Evolutionary conservation across 768 basidiomycete species (phyloP).

Genomic region (Tephrocybe sp.): DNA sequence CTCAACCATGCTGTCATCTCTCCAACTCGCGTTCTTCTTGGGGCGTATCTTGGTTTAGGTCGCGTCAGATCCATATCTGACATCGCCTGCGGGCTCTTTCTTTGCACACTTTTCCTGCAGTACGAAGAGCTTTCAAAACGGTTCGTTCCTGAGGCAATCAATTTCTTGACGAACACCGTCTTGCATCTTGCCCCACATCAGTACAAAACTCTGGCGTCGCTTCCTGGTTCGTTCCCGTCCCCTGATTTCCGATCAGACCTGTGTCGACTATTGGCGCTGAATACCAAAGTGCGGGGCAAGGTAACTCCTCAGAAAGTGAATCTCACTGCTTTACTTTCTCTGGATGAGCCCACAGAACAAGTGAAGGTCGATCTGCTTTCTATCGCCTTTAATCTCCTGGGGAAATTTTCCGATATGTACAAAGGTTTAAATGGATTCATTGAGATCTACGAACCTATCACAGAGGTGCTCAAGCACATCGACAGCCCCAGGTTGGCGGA

Average conservation of each 20-base stretch:
- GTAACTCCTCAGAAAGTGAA: constrained; percentile 44
- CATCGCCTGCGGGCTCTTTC: constrained; percentile 83
- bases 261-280: constrained; percentile 37
- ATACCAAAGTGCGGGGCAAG: constrained; percentile 42
- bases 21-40: constrained; percentile 85
- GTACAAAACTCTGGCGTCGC: constrained; percentile 40
- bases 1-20: constrained; percentile 88
- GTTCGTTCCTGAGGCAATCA: constrained; percentile 85
- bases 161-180: constrained; percentile 72
- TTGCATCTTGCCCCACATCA: constrained; percentile 72
- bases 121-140: constrained; percentile 86
- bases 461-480: constrained; percentile 55
- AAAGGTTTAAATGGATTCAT: constrained; percentile 80
- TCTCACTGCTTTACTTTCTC: constrained; percentile 41
- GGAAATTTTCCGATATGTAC: constrained; percentile 72
- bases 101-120: constrained; percentile 82
- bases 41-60: constrained; percentile 84
- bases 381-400: constrained; percentile 61
- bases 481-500: constrained; percentile 45
- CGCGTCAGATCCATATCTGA: constrained; percentile 77
- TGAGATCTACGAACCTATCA: constrained; percentile 77
- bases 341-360: constrained; percentile 49
- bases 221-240: constrained; percentile 72
- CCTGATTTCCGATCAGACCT: constrained; percentile 64
- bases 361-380: constrained; percentile 72